Evolutionary conservation across 148 eudicot species (phyloP).

Genomic region (Rhododendron vialii): DNA sequence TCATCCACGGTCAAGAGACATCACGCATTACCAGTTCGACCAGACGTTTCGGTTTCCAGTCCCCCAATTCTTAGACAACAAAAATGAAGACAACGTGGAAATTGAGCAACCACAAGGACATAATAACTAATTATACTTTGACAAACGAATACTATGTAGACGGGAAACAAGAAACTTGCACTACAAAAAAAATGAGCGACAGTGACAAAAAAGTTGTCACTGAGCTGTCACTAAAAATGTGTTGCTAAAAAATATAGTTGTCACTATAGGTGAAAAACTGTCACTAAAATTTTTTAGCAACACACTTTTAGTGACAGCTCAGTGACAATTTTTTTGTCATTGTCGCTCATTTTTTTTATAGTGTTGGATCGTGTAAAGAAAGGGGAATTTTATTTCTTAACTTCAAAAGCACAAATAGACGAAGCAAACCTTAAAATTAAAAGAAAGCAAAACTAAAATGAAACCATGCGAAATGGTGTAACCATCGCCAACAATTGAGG

Average conservation of each 20-base stretch:
- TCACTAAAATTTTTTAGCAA: too few relatives aligned
- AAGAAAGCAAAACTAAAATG: neutral
- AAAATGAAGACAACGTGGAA: neutral
- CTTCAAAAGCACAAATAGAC: neutral
- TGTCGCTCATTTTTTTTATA: too few relatives aligned
- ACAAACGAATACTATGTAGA: neutral
- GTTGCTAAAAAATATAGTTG: too few relatives aligned
- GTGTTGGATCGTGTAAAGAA: neutral
- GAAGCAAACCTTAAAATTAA: neutral
- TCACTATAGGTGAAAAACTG: too few relatives aligned
- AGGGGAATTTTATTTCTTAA: neutral
- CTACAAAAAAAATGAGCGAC: too few relatives aligned
- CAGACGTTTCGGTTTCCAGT: neutral
- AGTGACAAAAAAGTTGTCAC: too few relatives aligned
- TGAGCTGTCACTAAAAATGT: too few relatives aligned
- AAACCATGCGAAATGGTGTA: neutral
- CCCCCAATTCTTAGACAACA: neutral
- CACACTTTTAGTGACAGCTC: too few relatives aligned
- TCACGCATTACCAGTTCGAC: neutral
- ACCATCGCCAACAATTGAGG: neutral
- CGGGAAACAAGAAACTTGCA: neutral
- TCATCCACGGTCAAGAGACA: neutral
- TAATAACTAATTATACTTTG: neutral
- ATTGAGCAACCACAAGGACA: neutral
- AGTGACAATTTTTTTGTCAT: too few relatives aligned